Evolutionary conservation across 2,329 filamentous ascomycete genomes (phyloP).

Genomic region (Aspergillus nomiae): DNA sequence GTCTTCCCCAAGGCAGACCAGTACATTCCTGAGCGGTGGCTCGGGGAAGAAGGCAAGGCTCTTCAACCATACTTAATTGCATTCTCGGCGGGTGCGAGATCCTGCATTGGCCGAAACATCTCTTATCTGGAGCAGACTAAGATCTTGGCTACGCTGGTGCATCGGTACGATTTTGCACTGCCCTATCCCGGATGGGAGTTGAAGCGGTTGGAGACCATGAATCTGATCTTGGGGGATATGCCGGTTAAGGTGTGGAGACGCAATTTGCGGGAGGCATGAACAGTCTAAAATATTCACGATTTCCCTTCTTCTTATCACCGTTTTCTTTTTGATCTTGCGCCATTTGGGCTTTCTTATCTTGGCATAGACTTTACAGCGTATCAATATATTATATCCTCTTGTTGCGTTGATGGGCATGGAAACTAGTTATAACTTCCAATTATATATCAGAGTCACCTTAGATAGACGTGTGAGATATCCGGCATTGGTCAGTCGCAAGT

Average conservation of each 20-base stretch:
- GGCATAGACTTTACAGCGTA: slow-evolving; percentile 1
- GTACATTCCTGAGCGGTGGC: slow-evolving; percentile 47
- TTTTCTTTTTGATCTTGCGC: neutral
- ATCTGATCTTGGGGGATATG: slow-evolving; percentile 34
- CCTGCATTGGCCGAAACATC: slow-evolving; percentile 47
- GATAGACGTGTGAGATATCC: neutral
- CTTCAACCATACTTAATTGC: slow-evolving; percentile 43
- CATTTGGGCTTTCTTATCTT: neutral
- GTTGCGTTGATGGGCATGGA: neutral
- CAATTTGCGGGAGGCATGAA: slow-evolving; percentile 4
- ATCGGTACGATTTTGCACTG: slow-evolving; percentile 35
- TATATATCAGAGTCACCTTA: neutral
- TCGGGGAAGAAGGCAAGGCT: slow-evolving; percentile 43
- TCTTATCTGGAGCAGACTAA: slow-evolving; percentile 55
- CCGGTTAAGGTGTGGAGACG: slow-evolving; percentile 36
- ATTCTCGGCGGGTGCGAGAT: slow-evolving; percentile 43
- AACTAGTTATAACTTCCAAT: neutral
- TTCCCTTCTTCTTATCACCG: neutral
- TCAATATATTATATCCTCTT: neutral
- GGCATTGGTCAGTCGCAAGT: too few relatives aligned
- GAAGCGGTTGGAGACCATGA: slow-evolving; percentile 31
- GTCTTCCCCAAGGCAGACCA: slow-evolving; percentile 42
- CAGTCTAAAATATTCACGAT: slow-evolving; percentile 10
- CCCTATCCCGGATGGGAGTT: slow-evolving; percentile 28
- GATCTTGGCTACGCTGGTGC: slow-evolving; percentile 42